Evolutionary conservation across 2,329 filamentous ascomycete genomes (phyloP).

Genomic region (Trichoderma aggressivum): DNA sequence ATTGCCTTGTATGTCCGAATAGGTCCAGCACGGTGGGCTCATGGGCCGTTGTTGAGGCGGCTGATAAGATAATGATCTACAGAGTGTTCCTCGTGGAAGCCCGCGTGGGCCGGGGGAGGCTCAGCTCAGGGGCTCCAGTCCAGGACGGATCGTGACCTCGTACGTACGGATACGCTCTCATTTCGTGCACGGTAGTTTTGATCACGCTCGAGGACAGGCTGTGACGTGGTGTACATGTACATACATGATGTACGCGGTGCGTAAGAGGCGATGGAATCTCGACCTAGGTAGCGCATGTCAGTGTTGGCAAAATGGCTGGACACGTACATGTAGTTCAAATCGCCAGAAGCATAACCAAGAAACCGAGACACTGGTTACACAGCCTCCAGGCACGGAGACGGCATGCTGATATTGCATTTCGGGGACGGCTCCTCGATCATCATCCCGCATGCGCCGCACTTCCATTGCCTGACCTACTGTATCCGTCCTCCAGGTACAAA

Average conservation of each 20-base stretch:
- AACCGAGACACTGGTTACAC: neutral
- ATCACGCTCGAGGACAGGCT: slow-evolving; percentile 5
- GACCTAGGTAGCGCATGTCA: neutral
- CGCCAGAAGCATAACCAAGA: neutral
- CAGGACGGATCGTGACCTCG: slow-evolving; percentile 6
- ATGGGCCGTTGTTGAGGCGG: neutral
- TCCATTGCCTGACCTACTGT: too few relatives aligned
- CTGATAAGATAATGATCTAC: slow-evolving; percentile 18
- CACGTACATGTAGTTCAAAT: neutral
- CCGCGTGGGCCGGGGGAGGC: neutral
- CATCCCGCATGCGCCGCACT: neutral
- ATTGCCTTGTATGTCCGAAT: neutral
- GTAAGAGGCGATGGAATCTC: neutral
- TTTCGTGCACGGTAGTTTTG: slow-evolving; percentile 15
- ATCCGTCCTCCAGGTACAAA: neutral
- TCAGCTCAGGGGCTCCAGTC: slow-evolving; percentile 16
- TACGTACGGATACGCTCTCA: neutral
- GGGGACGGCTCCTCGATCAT: neutral
- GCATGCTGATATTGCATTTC: neutral
- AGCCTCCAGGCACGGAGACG: neutral
- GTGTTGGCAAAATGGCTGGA: neutral
- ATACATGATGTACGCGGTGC: neutral
- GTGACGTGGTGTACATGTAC: slow-evolving; percentile 14
- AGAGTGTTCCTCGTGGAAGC: slow-evolving; percentile 6
- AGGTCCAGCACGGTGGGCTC: slow-evolving; percentile 1